Evolutionary conservation across 164 flowering plant genomes (phyloP), one percentile per base, ranked within the genome.

Genomic region (Buxus sempervirens): DNA sequence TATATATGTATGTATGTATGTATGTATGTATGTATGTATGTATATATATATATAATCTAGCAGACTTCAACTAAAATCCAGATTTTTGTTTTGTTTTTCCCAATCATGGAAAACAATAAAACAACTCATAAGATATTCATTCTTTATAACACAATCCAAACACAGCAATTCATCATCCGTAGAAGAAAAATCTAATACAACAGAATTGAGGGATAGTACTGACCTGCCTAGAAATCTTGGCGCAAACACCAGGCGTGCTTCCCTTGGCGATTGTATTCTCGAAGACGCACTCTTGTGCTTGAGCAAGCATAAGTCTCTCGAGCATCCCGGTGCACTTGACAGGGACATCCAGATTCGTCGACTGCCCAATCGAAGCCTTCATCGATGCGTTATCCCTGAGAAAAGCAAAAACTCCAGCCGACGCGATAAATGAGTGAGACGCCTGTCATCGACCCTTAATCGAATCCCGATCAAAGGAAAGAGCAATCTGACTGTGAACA

Each of bases 221-320:
- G 36, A 94, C 98, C 97, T 95, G 97, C 80, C 96, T 85, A 25
- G 99, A 71, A 58, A 95, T 87, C 82, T 95, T 95, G 2, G 97
- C 79, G 57, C 97, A 95, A 48, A 95, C 90, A 10, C 92, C 96
- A 28, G 92, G 87, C 16, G 91, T 86, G 69, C 94, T 91, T 56
- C 96, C 99, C 69, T 92, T 92, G 2, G 96, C 89, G 28, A 90
- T 89, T 4, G 92, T 87, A 72, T 89, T 92, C 85, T 95, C 98
- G 68, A 92, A 90, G 27, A 92, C 92, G 62, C 98, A 95, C 81
- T 95, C 99, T 79, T 95, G 99, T 10, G 99, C 99, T 80, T 95
- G 98, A 7, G 98, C 99, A 36, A 95, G 88, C 99, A 92, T 90
- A 45, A 95, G 75, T 75, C 88, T 79, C 82, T 92, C 99, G 66